Conservation (phyloP, 164 flowering plant species). For the Warburgia ugandensis region DNA sequence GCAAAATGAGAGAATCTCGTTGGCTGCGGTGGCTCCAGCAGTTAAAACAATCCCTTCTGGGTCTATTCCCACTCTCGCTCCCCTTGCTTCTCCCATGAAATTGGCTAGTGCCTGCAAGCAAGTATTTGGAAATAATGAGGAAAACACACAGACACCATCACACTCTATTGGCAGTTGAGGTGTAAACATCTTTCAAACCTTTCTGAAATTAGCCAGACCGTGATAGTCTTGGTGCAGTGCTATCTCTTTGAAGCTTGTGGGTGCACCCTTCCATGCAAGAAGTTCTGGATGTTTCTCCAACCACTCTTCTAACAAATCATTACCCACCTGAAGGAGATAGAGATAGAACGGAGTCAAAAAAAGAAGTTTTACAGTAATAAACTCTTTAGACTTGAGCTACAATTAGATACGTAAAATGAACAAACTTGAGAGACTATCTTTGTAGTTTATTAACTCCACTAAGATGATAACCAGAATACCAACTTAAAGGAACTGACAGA, state of each 20-base stretch:
- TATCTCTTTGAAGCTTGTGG: constrained; percentile 18
- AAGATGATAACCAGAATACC: not conserved
- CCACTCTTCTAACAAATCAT: constrained; percentile 23
- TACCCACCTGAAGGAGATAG: constrained; percentile 16
- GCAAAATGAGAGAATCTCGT: not conserved
- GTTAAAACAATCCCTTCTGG: not conserved
- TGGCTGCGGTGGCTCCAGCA: not conserved
- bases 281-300: constrained; percentile 13
- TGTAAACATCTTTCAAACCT: too few relatives aligned
- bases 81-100: not conserved
- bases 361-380: too few relatives aligned
- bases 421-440: not conserved
- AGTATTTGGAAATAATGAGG: too few relatives aligned
- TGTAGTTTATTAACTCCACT: not conserved
- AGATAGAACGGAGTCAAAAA: not conserved
- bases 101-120: constrained; percentile 1
- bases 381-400: too few relatives aligned
- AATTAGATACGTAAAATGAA: not conserved
- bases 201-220: constrained; percentile 24
- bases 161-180: too few relatives aligned
- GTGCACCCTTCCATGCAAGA: constrained; percentile 9
- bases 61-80: not conserved
- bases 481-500: too few relatives aligned
- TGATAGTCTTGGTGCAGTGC: constrained; percentile 34
- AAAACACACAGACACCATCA: too few relatives aligned